A percentile compares a stretch with the other conserved stretches of the same genome.
Evolutionary conservation across 306 rosid genomes (phyloP).

Genomic region (Astragalus glycyphyllos): DNA sequence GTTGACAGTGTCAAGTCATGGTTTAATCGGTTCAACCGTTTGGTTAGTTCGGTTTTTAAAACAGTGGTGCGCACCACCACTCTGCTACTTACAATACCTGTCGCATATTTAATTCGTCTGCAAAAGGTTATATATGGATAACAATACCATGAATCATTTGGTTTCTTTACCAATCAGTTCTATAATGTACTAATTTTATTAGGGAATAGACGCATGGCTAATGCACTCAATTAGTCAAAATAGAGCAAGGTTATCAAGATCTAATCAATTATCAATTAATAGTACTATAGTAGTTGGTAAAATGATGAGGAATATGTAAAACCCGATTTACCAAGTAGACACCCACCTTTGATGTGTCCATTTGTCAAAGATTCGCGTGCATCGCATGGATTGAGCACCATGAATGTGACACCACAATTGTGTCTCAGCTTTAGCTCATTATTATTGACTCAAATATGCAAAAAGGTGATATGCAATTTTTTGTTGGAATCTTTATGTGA

Average conservation of each 20-base stretch:
- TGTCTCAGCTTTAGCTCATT: constrained; percentile 53
- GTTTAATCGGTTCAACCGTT: no score
- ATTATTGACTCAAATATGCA: constrained; percentile 52
- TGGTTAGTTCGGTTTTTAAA: no score
- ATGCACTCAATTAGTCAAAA: constrained; percentile 44
- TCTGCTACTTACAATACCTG: no score
- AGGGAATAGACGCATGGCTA: no score
- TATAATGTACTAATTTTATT: background rate
- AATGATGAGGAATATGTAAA: constrained; percentile 43
- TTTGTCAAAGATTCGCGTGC: constrained; percentile 75
- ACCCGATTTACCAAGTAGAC: constrained; percentile 41
- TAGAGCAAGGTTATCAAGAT: constrained; percentile 39
- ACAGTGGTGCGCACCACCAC: no score
- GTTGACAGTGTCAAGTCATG: no score
- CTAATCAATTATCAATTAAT: constrained; percentile 25
- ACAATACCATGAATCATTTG: background rate
- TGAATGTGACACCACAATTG: constrained; percentile 59
- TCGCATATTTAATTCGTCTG: no score
- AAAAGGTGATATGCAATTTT: constrained; percentile 35
- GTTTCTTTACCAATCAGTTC: background rate
- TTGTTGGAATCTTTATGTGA: no score
- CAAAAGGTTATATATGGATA: background rate
- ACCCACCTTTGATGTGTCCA: constrained; percentile 37
- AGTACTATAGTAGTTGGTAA: no score
- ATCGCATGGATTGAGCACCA: constrained; percentile 52